These are phyloP conservation scores for Mucor irregularis DNA, from an alignment of 371 early-diverging fungal genomes.

Conservation along the genomic window DNA sequence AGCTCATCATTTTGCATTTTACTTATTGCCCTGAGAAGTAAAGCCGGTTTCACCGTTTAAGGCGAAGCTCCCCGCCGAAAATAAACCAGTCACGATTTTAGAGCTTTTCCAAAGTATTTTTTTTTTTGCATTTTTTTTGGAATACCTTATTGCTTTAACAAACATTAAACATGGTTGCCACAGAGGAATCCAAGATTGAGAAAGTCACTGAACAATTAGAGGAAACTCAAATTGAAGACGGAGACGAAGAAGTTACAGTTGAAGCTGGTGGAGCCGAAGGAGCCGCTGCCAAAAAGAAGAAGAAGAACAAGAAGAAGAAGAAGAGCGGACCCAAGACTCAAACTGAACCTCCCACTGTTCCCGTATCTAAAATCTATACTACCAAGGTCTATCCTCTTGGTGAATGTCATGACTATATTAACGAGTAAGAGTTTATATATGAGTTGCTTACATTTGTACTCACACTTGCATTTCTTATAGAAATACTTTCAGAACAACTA, in stretches of 20 bases:
- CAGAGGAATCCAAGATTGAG: constrained; percentile 15
- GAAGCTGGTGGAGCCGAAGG: not conserved
- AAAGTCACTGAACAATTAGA: constrained; percentile 14
- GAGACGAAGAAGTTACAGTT: not conserved
- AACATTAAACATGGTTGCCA: constrained; percentile 12
- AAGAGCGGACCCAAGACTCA: constrained; percentile 61
- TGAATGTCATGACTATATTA: constrained; percentile 71
- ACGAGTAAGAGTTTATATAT: constrained; percentile 56
- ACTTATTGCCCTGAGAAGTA: no score
- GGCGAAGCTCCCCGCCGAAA: no score
- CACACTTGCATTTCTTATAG: constrained; percentile 26
- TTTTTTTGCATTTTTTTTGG: not conserved
- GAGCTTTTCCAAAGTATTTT: no score
- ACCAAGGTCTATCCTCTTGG: constrained; percentile 72
- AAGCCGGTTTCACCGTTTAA: no score
- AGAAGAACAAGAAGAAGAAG: constrained; percentile 73
- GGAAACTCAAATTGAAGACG: constrained; percentile 17
- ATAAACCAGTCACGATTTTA: constrained; percentile 4
- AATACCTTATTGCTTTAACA: no score
- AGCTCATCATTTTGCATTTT: no score
- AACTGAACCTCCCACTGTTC: constrained; percentile 77
- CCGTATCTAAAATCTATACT: constrained; percentile 76
- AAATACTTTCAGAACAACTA: constrained; percentile 77
- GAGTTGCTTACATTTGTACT: not conserved
- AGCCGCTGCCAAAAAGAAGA: constrained; percentile 50